Base-by-base conservation (phyloP, 805 yeast species). In the Blastobotrys attinorum region DNA sequence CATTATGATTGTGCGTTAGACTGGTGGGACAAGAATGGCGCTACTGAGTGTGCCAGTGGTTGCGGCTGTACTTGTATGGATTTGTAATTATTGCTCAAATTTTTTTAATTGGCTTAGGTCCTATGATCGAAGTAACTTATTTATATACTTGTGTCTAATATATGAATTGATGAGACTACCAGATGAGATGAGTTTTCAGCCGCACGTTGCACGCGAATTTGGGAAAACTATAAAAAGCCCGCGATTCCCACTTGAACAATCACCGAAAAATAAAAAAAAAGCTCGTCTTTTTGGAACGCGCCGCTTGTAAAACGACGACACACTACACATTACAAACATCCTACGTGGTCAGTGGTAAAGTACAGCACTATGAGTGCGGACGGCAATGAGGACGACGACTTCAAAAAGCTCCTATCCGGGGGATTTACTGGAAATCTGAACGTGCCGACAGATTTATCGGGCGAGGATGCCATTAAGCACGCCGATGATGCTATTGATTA, bases 401-500 rank as follows among this genome's bases (percentile, higher is more conserved):
- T 62, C 53, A 52, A 55, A 37, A 53, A 47, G 52, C 44, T 62
- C 43, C 47, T 62, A 17, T 34, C 37, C 16, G 39, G 39, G 16
- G 16, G 20, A 5, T 52, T 58, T 18, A 53, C 49, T 25, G 52
- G 54, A 20, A 59, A 56, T 15, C 44, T 56, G 22, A 39, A 54
- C 15, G 51, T 62, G 36, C 63, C 66, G 2, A 46, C 51, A 4
- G 64, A 61, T 41, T 48, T 64, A 16, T 56, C 58, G 6, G 72
- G 68, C 4, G 73, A 66, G 25, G 80, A 75, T 16, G 66, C 75
- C 62, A 66, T 84, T 2, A 72, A 73, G 43, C 97, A 89, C 62
- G 89, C 92, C 1, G 96, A 77, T 4, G 90, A 89, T 61, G 98
- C 98, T 7, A 69, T 88, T 25, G 97, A 90, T 62, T 90, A 84